Percentiles rank a stretch among this genome's conserved stretches.
phyloP scores from a whole-genome alignment of 257 asterid genomes.

The Nicotiana obtusifolia region DNA sequence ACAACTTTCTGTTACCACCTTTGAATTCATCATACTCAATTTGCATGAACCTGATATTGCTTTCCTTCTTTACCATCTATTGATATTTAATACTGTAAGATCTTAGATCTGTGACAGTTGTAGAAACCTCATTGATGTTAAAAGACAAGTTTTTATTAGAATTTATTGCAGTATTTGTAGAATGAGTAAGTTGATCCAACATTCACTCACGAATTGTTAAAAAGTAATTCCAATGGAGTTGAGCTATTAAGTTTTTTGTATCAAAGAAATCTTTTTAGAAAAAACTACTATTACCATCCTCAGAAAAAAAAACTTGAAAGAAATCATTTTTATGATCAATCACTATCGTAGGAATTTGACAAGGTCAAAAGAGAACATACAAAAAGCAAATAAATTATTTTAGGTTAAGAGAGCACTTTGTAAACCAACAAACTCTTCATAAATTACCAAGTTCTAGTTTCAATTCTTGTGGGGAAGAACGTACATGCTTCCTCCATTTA shows the following conservation, averaged over 20 bases:
- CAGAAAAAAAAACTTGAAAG: too few relatives aligned
- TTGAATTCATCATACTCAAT: background rate
- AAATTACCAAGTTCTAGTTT: background rate
- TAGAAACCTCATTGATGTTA: background rate
- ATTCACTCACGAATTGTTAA: background rate
- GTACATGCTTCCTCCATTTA: background rate
- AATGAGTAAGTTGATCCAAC: background rate
- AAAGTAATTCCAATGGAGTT: background rate
- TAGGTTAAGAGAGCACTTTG: background rate
- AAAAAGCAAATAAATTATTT: background rate
- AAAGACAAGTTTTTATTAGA: background rate
- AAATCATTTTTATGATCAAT: too few relatives aligned
- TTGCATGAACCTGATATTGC: background rate
- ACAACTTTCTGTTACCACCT: background rate
- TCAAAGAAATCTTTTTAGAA: too few relatives aligned
- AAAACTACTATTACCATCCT: too few relatives aligned
- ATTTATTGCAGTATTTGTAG: background rate
- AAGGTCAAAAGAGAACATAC: background rate
- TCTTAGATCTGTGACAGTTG: background rate
- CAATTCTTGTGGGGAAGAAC: background rate
- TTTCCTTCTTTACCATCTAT: constrained; percentile 1
- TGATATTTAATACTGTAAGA: background rate
- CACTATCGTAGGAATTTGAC: background rate
- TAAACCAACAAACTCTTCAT: background rate
- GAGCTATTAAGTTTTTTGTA: background rate